Conservation (phyloP, 768 basidiomycete genomes). For the Auricularia heimuer region DNA sequence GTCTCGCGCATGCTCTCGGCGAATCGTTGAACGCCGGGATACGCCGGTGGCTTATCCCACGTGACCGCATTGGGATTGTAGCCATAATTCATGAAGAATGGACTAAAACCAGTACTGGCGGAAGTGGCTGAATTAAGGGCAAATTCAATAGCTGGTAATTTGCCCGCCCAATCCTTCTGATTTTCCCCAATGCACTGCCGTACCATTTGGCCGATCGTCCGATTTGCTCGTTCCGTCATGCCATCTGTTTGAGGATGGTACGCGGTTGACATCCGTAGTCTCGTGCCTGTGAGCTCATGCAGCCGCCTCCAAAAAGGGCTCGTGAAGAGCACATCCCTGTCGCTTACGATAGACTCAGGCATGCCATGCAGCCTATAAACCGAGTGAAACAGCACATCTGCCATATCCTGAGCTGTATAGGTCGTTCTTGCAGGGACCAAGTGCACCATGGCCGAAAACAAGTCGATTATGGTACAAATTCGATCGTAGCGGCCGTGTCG, state of each 20-base stretch:
- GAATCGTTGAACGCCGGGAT: constrained; percentile 18
- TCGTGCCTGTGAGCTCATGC: constrained; percentile 20
- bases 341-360: constrained; percentile 22
- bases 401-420: constrained; percentile 16
- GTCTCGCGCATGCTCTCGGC: constrained; percentile 14
- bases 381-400: constrained; percentile 21
- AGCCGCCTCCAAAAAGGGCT: constrained; percentile 24
- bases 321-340: constrained; percentile 28
- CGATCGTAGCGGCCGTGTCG: constrained; percentile 14
- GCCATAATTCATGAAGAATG: constrained; percentile 14
- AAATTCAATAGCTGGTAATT: constrained; percentile 27
- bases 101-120: constrained; percentile 20
- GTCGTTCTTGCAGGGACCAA: constrained; percentile 20
- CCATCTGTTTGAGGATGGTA: constrained; percentile 38
- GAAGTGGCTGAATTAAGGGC: constrained; percentile 28
- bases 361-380: constrained; percentile 24
- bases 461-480: constrained; percentile 20
- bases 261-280: constrained; percentile 25
- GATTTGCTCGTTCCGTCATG: constrained; percentile 25
- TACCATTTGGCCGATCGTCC: constrained; percentile 23
- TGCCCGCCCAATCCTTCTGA: constrained; percentile 22
- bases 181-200: constrained; percentile 13
- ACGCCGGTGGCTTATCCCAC: not conserved
- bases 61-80: constrained; percentile 8
- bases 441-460: constrained; percentile 23